Evolutionary conservation across 306 rosid genomes (phyloP), one percentile per base, ranked within the genome.

Genomic region (Ziziphus jujuba): DNA sequence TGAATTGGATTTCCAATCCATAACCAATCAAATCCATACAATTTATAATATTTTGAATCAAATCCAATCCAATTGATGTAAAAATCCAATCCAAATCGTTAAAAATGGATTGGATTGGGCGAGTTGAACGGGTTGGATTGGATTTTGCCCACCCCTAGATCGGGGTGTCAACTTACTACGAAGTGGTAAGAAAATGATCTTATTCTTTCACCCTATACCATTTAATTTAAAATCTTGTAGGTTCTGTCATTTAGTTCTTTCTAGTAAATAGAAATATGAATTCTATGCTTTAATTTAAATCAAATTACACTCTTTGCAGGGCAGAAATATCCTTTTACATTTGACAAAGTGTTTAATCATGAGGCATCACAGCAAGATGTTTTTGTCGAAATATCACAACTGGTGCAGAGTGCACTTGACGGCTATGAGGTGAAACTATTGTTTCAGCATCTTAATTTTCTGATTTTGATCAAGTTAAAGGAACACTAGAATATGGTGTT

Each of bases 391-490:
- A 84, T 95, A 80, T 90, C 99, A 12, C 99, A 95, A 65, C 77
- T 95, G 56, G 97, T 95, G 14, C 99, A 90, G 70, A 95, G 97
- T 82, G 99, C 99, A 4, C 99, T 95, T 50, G 99, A 95, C 69
- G 99, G 99, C 28, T 95, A 90, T 51, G 90, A 90, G 99, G 99
- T 93, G 67, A 63, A 55, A 73, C 49, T 38, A n/a, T 22, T 49
- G 43, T 34, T 24, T 22, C 23, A 16, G 63, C 40, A 11, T 21
- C 33, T 34, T 40, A 22, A 50, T 61, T 63, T 24, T 21, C 6
- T 20, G 53, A 45, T 63, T 21, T 7, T 47, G 33, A 28, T 1
- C 2, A 28, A 28, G 33, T 28, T 28, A 28, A 28, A 33, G 40
- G 43, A 16, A 21, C 57, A 50, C 36, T 28, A 12, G n/a, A 50